phyloP scores from a whole-genome alignment of 768 basidiomycete genomes.

The Boletus rufocinnamomeus region DNA sequence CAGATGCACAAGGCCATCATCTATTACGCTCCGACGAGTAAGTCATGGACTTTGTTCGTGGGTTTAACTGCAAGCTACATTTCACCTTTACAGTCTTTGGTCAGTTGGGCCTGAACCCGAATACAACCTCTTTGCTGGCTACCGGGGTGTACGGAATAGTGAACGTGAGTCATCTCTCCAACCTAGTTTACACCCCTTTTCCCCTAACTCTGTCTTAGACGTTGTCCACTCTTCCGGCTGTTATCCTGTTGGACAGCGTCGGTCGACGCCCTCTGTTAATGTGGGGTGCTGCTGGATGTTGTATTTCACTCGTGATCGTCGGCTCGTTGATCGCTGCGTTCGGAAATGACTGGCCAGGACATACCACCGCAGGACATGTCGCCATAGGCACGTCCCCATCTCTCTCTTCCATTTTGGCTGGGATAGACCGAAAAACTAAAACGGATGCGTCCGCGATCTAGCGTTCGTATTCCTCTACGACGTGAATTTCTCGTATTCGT shows the following conservation, averaged over 20 bases:
- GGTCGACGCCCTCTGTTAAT: conserved; percentile 44
- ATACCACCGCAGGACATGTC: conserved; percentile 28
- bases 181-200: neutral
- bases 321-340: conserved; percentile 32
- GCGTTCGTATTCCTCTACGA: conserved; percentile 44
- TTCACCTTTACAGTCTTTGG: conserved; percentile 38
- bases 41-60: neutral
- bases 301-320: conserved; percentile 30
- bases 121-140: conserved; percentile 44
- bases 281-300: conserved; percentile 40
- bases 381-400: conserved; percentile 32
- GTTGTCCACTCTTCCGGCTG: conserved; percentile 38
- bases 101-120: conserved; percentile 42
- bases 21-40: conserved; percentile 30
- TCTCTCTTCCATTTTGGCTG: conserved; percentile 5
- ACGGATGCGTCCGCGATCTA: conserved; percentile 16
- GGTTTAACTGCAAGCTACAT: conserved; percentile 12
- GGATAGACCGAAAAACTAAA: conserved; percentile 14
- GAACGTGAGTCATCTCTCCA: conserved; percentile 20
- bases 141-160: conserved; percentile 43
- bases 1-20: conserved; percentile 27
- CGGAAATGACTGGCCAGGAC: conserved; percentile 32
- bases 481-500: conserved; percentile 38
- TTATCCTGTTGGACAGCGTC: conserved; percentile 39
- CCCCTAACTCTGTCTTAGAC: conserved; percentile 22